Percentiles rank a stretch among this genome's conserved stretches.
These are phyloP conservation scores for Penicillium fimorum DNA, from an alignment of 495 filamentous ascomycete species.

Conservation along the genomic window DNA sequence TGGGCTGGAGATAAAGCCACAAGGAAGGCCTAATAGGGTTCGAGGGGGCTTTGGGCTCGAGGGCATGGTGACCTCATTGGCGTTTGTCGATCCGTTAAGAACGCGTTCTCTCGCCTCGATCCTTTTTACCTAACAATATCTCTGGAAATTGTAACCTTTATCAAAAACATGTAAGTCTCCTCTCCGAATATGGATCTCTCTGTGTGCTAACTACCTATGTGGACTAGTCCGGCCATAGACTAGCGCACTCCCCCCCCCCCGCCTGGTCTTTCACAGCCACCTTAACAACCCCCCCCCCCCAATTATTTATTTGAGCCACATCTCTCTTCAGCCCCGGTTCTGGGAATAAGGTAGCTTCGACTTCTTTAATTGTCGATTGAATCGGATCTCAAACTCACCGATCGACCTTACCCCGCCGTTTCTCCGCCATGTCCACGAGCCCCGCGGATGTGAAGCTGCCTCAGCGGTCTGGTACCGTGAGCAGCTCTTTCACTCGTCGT, in stretches of 20 bases:
- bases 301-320: conserved; percentile 3
- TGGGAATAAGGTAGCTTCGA: background rate
- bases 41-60: conserved; percentile 6
- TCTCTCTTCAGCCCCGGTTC: background rate
- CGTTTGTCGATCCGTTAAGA: conserved; percentile 19
- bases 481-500: conserved; percentile 43
- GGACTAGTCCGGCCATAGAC: conserved; percentile 22
- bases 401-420: conserved; percentile 2
- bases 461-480: conserved; percentile 53
- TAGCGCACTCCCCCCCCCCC: conserved; percentile 18
- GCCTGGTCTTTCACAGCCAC: conserved; percentile 4
- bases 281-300: background rate
- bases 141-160: background rate
- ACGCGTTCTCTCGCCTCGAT: background rate
- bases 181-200: background rate
- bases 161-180: background rate
- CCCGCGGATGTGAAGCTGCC: conserved; percentile 49
- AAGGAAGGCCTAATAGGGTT: background rate
- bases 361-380: background rate
- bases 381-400: background rate
- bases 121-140: background rate
- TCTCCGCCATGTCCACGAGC: conserved; percentile 34
- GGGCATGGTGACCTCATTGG: conserved; percentile 26
- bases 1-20: conserved; percentile 3
- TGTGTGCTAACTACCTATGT: background rate